Base-by-base conservation (phyloP, 192 early-diverging fungal species). In the Gigaspora rosea region DNA sequence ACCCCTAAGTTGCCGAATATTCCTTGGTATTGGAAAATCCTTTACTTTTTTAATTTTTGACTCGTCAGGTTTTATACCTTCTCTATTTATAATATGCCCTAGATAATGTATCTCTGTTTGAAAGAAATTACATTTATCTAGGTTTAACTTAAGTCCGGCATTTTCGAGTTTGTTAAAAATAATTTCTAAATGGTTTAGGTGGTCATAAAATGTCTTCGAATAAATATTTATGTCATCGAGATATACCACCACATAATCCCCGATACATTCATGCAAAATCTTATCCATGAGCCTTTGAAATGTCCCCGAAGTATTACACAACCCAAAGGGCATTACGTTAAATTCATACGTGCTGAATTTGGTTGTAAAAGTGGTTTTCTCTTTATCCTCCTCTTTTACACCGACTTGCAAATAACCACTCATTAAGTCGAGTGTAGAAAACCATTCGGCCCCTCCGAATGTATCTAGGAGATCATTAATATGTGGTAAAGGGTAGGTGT, bases 211-310 rank as follows among this genome's bases (percentile, higher is more conserved):
- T 4, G 68, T 64, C 6, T 54, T 20, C 4, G 67, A 77, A 65
- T 76, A 87, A n/a, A 85, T 78, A 8, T 82, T 71, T 47, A 86
- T 77, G 71, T 87, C 86, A 3, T 86, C 27, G 27, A 27, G 27
- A 27, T 27, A 27, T 27, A 27, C 27, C 1, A 27, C 27, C 1
- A 1, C 1, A 27, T 27, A 27, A 1, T 27, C 1, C 27, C 27
- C 1, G 27, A 27, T 27, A 27, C 27, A 27, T 27, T 27, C 27
- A 0, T 27, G 27, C 1, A 27, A 27, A 27, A 27, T 27, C 1
- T 27, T 27, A 1, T 27, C 27, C 27, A 27, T 27, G 27, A 27
- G 27, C 27, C 27, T 27, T 27, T 27, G 27, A 1, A 27, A 27
- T 27, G 1, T 27, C 1, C 0, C 27, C 1, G 27, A 1, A 1